Base-by-base conservation (phyloP, 2,329 filamentous ascomycete species). In the Exophiala calicioides region DNA sequence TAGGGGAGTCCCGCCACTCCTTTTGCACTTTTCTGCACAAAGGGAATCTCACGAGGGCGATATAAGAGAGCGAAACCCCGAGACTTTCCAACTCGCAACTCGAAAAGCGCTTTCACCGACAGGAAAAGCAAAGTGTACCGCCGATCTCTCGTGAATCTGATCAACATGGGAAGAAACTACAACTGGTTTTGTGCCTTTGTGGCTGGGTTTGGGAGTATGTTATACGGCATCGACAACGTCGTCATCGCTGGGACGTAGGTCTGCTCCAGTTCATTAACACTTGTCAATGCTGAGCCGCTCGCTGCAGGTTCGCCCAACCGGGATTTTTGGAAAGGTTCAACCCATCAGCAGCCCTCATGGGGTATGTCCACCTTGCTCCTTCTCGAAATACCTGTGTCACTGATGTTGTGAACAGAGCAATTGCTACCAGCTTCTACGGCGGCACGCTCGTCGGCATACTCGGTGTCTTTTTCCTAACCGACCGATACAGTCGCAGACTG, bases 141-240 rank as follows among this genome's bases (percentile, higher is more conserved):
- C n/a, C n/a, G n/a, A n/a, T n/a, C n/a, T n/a, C n/a, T n/a, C n/a
- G n/a, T n/a, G n/a, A n/a, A n/a, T n/a, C n/a, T n/a, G n/a, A n/a
- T n/a, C n/a, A n/a, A n/a, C 18, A 76, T 75, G 49, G 39, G 18
- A 9, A 32, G 12, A 32, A 32, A 12, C 13, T 32, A 32, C 30
- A 32, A 32, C 12, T 32, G 30, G 30, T 32, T n/a, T 13, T 32
- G 30, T 16, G 9, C 30, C 12, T 15, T 32, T 4, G 30, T 32
- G 2, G 30, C 30, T 2, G 30, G 30, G 3, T 32, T 32, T 12
- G 30, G 30, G 12, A 32, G 30, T 9, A 32, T 32, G 30, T 32
- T 32, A 16, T 32, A 32, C 9, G 30, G 30, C 6, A 32, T 32
- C 12, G 30, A 32, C 30, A 32, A 32, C 9, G 30, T 13, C 12